A percentile compares a stretch with the other conserved stretches of the same genome.
These are phyloP conservation scores for Tetradesmus obliquus DNA, from an alignment of 139 green algal species.

Conservation along the genomic window DNA sequence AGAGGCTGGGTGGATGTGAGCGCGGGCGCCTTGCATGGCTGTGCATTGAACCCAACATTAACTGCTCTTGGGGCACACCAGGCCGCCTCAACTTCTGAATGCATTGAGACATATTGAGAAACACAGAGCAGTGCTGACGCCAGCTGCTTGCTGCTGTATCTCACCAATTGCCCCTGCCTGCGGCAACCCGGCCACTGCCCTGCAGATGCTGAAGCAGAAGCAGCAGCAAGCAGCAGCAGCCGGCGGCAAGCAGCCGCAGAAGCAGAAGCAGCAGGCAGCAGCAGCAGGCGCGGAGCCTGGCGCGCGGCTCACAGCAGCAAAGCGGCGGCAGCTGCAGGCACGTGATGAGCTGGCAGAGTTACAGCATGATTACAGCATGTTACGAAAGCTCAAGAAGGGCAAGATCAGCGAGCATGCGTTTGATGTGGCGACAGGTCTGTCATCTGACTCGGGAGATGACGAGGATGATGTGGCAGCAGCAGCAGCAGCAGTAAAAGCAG, in stretches of 20 bases:
- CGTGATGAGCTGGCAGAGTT: constrained; percentile 81
- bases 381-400: constrained; percentile 81
- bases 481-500: background rate
- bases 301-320: constrained; percentile 73
- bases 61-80: no score
- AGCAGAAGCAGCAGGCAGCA: constrained; percentile 30
- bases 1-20: no score
- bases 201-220: constrained; percentile 25
- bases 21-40: no score
- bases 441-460: constrained; percentile 33
- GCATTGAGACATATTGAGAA: no score
- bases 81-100: no score
- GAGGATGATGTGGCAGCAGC: background rate
- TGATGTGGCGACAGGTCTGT: constrained; percentile 62
- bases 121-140: no score
- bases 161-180: background rate
- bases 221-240: background rate
- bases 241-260: constrained; percentile 24
- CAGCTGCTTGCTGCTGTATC: background rate
- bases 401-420: constrained; percentile 67
- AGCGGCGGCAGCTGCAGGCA: constrained; percentile 77
- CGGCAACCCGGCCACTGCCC: background rate
- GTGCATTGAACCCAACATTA: no score
- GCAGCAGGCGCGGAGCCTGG: constrained; percentile 22
- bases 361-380: constrained; percentile 79